Conservation (phyloP, 2,329 filamentous ascomycete genomes). For the Camillea tinctor region DNA sequence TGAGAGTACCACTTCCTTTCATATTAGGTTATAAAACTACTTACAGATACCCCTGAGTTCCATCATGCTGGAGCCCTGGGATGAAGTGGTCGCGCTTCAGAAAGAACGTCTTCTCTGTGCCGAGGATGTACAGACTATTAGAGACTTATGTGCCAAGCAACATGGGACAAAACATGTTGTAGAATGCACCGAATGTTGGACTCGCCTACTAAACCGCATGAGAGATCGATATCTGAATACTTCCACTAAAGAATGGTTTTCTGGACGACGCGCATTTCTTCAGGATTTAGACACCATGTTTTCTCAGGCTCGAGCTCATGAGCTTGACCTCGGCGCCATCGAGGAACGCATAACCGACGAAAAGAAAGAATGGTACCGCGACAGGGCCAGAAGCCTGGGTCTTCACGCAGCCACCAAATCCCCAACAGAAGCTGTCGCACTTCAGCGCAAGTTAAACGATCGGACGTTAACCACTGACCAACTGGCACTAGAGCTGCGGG, state of each 20-base stretch:
- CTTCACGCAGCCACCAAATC: slow-evolving; percentile 27
- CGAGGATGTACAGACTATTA: slow-evolving; percentile 43
- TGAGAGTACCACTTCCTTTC: no score
- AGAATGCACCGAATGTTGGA: slow-evolving; percentile 50
- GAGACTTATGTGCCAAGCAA: slow-evolving; percentile 40
- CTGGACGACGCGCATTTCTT: slow-evolving; percentile 47
- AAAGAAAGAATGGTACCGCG: slow-evolving; percentile 54
- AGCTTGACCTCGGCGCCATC: slow-evolving; percentile 43
- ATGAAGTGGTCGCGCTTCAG: slow-evolving; percentile 31
- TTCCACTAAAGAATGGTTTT: slow-evolving; percentile 50
- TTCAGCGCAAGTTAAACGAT: slow-evolving; percentile 31
- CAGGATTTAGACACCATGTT: slow-evolving; percentile 50
- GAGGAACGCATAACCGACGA: slow-evolving; percentile 51
- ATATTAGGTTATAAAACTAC: background rate
- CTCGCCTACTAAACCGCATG: slow-evolving; percentile 46
- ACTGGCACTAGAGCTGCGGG: slow-evolving; percentile 27
- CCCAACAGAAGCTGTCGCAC: slow-evolving; percentile 21
- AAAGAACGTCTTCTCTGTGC: slow-evolving; percentile 36
- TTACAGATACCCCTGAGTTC: background rate
- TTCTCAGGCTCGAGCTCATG: slow-evolving; percentile 44
- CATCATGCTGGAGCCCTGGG: slow-evolving; percentile 34
- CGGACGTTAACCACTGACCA: slow-evolving; percentile 25
- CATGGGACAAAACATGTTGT: slow-evolving; percentile 43
- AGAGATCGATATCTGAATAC: slow-evolving; percentile 39
- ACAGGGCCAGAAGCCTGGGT: slow-evolving; percentile 27